Conservation (phyloP, 2,329 filamentous ascomycete genomes). For the Apiospora hydei region DNA sequence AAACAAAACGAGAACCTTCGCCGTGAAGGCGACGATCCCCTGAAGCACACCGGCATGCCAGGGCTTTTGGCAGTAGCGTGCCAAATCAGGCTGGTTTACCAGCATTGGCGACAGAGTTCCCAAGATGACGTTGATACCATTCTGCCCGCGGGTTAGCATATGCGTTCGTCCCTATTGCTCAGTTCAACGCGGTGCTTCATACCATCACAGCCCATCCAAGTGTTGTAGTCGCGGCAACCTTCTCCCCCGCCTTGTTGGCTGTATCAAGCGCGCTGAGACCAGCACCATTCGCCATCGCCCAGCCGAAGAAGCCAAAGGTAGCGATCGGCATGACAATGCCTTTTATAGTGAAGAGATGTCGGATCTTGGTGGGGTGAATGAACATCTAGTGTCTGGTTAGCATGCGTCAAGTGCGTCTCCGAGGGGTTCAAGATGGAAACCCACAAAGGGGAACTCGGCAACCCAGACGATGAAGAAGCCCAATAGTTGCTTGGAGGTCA, state of each 20-base stretch:
- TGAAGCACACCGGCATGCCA: conserved; percentile 42
- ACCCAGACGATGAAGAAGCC: conserved; percentile 49
- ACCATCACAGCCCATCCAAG: conserved; percentile 48
- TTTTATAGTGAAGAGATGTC: conserved; percentile 46
- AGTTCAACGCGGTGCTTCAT: background rate
- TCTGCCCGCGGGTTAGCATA: background rate
- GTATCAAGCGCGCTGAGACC: conserved; percentile 38
- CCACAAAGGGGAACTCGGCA: conserved; percentile 47
- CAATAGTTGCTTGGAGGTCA: conserved; percentile 45
- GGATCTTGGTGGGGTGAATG: conserved; percentile 46
- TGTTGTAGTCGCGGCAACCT: conserved; percentile 35
- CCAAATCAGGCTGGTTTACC: conserved; percentile 47
- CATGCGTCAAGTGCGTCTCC: background rate
- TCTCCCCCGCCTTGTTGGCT: conserved; percentile 36
- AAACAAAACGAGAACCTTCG: conserved; percentile 39
- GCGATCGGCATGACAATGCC: conserved; percentile 45
- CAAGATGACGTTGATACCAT: conserved; percentile 48
- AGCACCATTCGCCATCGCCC: conserved; percentile 41
- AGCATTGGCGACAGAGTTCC: conserved; percentile 45
- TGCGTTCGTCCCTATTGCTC: too few relatives aligned
- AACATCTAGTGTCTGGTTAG: conserved; percentile 34
- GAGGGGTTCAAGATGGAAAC: background rate
- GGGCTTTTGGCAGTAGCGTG: conserved; percentile 44
- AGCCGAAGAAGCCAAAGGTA: conserved; percentile 46
- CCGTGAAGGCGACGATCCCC: conserved; percentile 37